Evolutionary conservation across 768 basidiomycete genomes (phyloP).

Genomic region (Pulveroboletus sp.): DNA sequence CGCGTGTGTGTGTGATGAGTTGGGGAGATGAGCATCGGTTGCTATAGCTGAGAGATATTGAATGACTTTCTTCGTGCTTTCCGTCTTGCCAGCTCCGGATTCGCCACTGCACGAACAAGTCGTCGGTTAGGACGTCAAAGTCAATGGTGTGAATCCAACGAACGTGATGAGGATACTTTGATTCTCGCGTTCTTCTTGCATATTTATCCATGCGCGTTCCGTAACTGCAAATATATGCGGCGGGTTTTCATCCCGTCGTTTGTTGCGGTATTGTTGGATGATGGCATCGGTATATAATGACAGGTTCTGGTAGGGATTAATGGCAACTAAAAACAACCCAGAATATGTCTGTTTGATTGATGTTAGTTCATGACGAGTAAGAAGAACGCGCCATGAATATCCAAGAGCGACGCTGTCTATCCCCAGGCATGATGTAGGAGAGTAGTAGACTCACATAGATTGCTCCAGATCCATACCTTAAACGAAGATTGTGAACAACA

Average conservation of each 20-base stretch:
- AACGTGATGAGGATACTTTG: constrained; percentile 98
- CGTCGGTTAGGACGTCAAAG: constrained; percentile 8
- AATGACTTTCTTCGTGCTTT: constrained; percentile 98
- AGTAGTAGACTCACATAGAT: constrained; percentile 69
- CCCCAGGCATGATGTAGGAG: neutral
- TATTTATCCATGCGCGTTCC: constrained; percentile 96
- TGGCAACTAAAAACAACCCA: constrained; percentile 94
- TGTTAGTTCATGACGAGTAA: constrained; percentile 9
- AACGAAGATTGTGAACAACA: constrained; percentile 94
- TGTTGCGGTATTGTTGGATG: constrained; percentile 85
- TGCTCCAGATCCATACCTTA: constrained; percentile 85
- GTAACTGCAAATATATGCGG: constrained; percentile 98
- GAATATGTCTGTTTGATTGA: constrained; percentile 71
- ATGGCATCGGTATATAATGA: constrained; percentile 89
- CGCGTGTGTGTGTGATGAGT: constrained; percentile 62
- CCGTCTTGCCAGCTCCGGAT: constrained; percentile 98
- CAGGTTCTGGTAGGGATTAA: constrained; percentile 92
- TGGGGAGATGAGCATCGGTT: constrained; percentile 59
- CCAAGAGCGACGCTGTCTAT: constrained; percentile 1
- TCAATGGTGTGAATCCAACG: constrained; percentile 29
- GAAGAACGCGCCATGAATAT: constrained; percentile 2
- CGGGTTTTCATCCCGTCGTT: constrained; percentile 85
- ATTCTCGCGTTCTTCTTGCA: constrained; percentile 95
- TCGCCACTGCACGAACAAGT: constrained; percentile 64
- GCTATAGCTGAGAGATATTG: constrained; percentile 98